Evolutionary conservation across 1,284 basidiomycete genomes (phyloP), one percentile per base, ranked within the genome.

Genomic region (Moesziomyces sp.): DNA sequence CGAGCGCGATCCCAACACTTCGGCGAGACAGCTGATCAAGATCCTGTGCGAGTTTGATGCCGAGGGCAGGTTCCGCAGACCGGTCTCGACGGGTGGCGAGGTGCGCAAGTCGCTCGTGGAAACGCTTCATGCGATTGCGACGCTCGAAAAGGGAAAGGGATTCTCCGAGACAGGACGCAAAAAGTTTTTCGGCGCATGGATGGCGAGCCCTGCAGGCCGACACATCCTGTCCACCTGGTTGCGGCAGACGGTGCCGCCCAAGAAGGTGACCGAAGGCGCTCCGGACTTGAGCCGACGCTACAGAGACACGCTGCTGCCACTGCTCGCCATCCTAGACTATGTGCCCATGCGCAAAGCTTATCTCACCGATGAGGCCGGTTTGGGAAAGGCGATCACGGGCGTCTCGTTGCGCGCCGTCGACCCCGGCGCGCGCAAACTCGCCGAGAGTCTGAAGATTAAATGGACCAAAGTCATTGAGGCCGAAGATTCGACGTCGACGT

Each of bases 381-480:
- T 78, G 3, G 78, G 74, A 6, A 76, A 76, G 38, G 57, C 73
- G 16, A 74, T 80, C 38, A 70, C 70, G 3, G 78, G 70, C 8
- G 74, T 64, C 7, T 62, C 62, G 8, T 51, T 64, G 3, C 76
- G 78, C 14, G 64, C 71, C 3, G 58, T 52, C 8, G 69, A 61
- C 13, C 55, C 59, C 5, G 38, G 50, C 6, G 76, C 74, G 13
- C 64, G 62, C 10, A 56, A 58, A 38, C 26, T 70, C 6, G 76
- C 78, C 0, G 47, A 50, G 19, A 55, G 40, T 5, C 50, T 80
- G 43, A 74, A 70, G 46, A 59, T 50, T 7, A 73, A 73, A 50
- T 80, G 78, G 78, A 70, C 58, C 16, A 65, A 71, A 16, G 35
- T 76, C n/a, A 67, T 78, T 28, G 49, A 67, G 1, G 40, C 52